phyloP scores from a whole-genome alignment of 2,329 filamentous ascomycete species.

The Gnomoniopsis smithogilvyi region DNA sequence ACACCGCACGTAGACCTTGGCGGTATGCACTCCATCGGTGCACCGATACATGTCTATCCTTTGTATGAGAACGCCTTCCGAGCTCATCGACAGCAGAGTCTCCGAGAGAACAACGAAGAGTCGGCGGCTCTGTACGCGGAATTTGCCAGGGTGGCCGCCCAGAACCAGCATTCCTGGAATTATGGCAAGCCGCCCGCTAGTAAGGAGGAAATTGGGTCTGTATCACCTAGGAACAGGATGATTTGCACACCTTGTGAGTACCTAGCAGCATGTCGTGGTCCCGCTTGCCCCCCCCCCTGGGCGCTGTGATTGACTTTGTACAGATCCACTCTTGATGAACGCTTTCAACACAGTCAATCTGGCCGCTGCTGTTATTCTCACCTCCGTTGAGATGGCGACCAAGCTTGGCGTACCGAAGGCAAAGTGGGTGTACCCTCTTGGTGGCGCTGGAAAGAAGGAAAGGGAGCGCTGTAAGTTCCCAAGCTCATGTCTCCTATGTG shows the following conservation, averaged over 20 bases:
- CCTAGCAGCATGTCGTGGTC: too few relatives aligned
- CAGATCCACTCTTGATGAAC: conserved; percentile 68
- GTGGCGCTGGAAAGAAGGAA: conserved; percentile 61
- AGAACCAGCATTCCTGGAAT: conserved; percentile 55
- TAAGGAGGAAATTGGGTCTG: conserved; percentile 48
- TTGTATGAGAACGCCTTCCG: conserved; percentile 64
- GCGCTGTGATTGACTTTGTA: neutral
- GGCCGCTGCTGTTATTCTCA: conserved; percentile 58
- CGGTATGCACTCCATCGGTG: conserved; percentile 54
- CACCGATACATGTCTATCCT: conserved; percentile 65
- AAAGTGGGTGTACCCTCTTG: conserved; percentile 62
- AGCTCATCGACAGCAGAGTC: conserved; percentile 51
- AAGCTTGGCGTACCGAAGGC: conserved; percentile 50
- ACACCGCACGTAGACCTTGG: conserved; percentile 44
- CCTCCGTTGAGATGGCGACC: conserved; percentile 51
- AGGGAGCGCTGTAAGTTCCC: conserved; percentile 45
- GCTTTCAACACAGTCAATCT: conserved; percentile 69
- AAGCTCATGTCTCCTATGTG: neutral
- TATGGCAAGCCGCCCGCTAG: conserved; percentile 43
- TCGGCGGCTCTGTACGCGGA: conserved; percentile 58
- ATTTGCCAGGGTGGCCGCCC: conserved; percentile 55
- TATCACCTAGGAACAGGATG: conserved; percentile 59
- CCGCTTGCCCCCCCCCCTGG: neutral
- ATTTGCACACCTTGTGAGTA: conserved; percentile 65
- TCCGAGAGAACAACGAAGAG: conserved; percentile 54